phyloP scores from a whole-genome alignment of 2,329 filamentous ascomycete species.

The Aspergillus costaricaensis region DNA sequence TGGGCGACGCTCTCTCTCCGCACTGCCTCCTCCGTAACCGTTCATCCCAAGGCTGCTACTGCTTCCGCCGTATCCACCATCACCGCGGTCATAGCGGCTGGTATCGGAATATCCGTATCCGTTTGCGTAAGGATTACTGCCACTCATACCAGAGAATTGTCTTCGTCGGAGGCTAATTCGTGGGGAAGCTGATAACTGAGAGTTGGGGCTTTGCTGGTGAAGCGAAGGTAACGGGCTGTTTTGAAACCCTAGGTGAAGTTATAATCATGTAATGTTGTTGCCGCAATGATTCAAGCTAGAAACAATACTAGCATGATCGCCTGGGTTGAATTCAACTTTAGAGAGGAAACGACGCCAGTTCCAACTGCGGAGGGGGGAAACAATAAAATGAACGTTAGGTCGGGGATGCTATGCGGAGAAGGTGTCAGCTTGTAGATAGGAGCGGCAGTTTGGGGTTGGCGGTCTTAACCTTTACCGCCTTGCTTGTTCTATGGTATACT shows the following conservation, averaged over 20 bases:
- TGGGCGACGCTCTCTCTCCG: constrained; percentile 38
- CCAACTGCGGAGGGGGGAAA: not conserved
- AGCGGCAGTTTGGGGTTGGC: not conserved
- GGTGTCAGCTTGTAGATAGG: not conserved
- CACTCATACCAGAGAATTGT: constrained; percentile 35
- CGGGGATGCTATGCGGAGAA: not conserved
- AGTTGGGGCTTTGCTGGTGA: not conserved
- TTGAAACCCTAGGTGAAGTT: not conserved
- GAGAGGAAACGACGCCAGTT: not conserved
- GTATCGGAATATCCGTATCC: constrained; percentile 41
- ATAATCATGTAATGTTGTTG: constrained; percentile 17
- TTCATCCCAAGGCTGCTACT: constrained; percentile 35
- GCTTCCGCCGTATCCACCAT: constrained; percentile 35
- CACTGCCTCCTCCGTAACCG: constrained; percentile 31
- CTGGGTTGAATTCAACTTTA: not conserved
- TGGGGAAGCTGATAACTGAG: constrained; percentile 6
- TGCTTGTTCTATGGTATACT: not conserved
- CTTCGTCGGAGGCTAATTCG: not conserved
- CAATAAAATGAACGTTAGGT: not conserved
- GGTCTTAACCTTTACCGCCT: not conserved
- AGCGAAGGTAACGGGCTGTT: constrained; percentile 13
- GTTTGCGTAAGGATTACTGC: constrained; percentile 38
- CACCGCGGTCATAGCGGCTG: constrained; percentile 37
- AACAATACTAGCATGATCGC: constrained; percentile 30
- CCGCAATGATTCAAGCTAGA: constrained; percentile 20